Percentiles rank a stretch among this genome's conserved stretches.
Evolutionary conservation across 139 green algal species (phyloP).

Genomic region (Ettlia oleoabundans): DNA sequence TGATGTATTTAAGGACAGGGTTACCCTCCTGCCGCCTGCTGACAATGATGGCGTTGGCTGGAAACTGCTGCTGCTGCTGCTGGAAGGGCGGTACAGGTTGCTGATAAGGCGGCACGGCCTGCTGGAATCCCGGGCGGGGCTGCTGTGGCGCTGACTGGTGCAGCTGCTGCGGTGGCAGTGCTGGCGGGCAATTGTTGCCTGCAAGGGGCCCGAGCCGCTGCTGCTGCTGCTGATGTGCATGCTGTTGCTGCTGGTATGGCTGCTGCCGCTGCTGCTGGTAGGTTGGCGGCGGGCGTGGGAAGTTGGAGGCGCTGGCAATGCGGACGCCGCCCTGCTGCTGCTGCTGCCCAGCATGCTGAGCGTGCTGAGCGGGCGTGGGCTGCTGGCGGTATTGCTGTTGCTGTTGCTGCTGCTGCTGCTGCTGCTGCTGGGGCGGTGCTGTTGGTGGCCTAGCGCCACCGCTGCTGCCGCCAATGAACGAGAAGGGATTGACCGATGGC

Average conservation of each 20-base stretch:
- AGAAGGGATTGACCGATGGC: too few relatives aligned
- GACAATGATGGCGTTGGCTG: conserved; percentile 77
- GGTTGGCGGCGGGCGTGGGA: too few relatives aligned
- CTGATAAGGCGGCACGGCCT: background rate
- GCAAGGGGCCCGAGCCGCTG: background rate
- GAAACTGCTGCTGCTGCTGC: conserved; percentile 12
- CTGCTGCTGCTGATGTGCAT: background rate
- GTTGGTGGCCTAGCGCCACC: too few relatives aligned
- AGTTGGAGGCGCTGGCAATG: too few relatives aligned
- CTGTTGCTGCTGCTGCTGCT: too few relatives aligned
- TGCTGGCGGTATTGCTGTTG: conserved; percentile 8
- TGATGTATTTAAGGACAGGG: conserved; percentile 86
- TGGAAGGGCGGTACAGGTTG: background rate
- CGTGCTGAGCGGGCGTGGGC: background rate
- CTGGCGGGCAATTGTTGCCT: too few relatives aligned
- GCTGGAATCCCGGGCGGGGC: background rate
- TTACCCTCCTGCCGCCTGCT: conserved; percentile 87
- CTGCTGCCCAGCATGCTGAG: background rate
- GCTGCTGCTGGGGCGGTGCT: too few relatives aligned
- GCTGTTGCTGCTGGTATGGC: conserved; percentile 9
- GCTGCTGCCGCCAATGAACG: too few relatives aligned
- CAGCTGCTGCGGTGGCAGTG: conserved; percentile 1
- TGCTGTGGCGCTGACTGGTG: background rate
- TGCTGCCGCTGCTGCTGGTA: background rate
- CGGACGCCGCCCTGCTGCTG: too few relatives aligned